Evolutionary conservation across 148 eudicot genomes (phyloP).

Genomic region (Amaranthus hypochondriacus): DNA sequence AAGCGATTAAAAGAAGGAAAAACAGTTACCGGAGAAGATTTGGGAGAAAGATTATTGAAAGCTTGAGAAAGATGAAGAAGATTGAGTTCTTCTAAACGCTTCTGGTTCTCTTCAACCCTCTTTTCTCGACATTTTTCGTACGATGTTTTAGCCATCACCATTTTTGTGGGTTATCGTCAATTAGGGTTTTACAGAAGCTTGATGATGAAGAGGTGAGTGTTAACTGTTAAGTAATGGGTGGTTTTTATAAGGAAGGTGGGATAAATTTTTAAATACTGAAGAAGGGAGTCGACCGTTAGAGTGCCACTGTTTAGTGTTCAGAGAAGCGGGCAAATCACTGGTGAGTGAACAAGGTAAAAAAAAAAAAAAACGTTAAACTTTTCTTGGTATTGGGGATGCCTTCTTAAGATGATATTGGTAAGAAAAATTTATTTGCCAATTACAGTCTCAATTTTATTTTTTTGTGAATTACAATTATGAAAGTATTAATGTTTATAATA

Average conservation of each 20-base stretch:
- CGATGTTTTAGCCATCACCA: slow-evolving; percentile 44
- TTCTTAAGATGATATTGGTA: no score
- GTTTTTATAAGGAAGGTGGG: not conserved
- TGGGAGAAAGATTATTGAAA: slow-evolving; percentile 42
- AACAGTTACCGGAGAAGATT: slow-evolving; percentile 56
- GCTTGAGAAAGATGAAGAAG: slow-evolving; percentile 60
- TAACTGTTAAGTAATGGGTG: no score
- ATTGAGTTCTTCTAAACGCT: slow-evolving; percentile 59
- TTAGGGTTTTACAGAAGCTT: not conserved
- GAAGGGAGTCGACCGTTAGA: slow-evolving; percentile 38
- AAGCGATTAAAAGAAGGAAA: not conserved
- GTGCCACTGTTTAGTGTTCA: slow-evolving; percentile 12
- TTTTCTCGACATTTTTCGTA: slow-evolving; percentile 56
- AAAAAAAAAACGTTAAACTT: not conserved
- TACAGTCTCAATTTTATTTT: no score
- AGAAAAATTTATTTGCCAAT: no score
- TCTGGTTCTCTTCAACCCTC: slow-evolving; percentile 68
- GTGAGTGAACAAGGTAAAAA: not conserved
- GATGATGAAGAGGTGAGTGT: not conserved
- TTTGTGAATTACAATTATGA: no score
- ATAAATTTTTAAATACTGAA: not conserved
- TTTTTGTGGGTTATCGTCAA: not conserved
- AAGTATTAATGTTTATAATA: no score
- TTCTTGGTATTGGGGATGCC: not conserved
- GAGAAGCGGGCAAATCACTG: no score